Evolutionary conservation across 495 filamentous ascomycete genomes (phyloP).

Genomic region (Lindgomyces ingoldianus): DNA sequence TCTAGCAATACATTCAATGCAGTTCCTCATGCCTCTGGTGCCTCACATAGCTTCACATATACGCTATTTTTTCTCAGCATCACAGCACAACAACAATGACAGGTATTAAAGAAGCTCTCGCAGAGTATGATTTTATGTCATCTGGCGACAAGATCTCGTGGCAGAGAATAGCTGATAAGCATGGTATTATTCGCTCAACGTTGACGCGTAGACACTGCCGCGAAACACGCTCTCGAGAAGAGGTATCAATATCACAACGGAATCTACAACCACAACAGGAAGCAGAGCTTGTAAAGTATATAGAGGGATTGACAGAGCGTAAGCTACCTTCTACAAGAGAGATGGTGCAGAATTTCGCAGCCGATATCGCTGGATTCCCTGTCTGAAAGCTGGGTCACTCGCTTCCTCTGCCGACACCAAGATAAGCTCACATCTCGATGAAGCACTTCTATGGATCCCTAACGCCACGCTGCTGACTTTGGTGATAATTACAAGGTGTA

Average conservation of each 20-base stretch:
- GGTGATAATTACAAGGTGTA: constrained; percentile 14
- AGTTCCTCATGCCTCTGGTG: too few relatives aligned
- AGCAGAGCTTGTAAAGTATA: constrained; percentile 16
- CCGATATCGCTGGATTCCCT: neutral
- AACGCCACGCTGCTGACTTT: constrained; percentile 10
- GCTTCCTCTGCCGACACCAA: constrained; percentile 14
- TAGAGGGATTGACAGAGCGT: constrained; percentile 9
- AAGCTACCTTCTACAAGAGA: constrained; percentile 15
- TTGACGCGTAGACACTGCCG: neutral
- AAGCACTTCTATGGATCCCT: constrained; percentile 2
- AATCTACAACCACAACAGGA: constrained; percentile 11
- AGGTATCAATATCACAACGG: neutral
- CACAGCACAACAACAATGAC: constrained; percentile 15
- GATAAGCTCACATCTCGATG: constrained; percentile 9
- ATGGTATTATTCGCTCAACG: constrained; percentile 24
- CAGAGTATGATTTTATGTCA: constrained; percentile 6
- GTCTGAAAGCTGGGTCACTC: constrained; percentile 3
- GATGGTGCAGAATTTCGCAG: constrained; percentile 19
- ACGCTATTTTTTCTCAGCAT: constrained; percentile 11
- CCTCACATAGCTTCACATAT: too few relatives aligned
- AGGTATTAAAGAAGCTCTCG: constrained; percentile 14
- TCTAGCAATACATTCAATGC: too few relatives aligned
- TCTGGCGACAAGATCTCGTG: constrained; percentile 10
- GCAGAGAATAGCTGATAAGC: constrained; percentile 12
- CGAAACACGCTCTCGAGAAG: constrained; percentile 4